Evolutionary conservation across 225 moss, liverwort and hornwort genomes (phyloP).

Genomic region (Rhytidiadelphus loreus): DNA sequence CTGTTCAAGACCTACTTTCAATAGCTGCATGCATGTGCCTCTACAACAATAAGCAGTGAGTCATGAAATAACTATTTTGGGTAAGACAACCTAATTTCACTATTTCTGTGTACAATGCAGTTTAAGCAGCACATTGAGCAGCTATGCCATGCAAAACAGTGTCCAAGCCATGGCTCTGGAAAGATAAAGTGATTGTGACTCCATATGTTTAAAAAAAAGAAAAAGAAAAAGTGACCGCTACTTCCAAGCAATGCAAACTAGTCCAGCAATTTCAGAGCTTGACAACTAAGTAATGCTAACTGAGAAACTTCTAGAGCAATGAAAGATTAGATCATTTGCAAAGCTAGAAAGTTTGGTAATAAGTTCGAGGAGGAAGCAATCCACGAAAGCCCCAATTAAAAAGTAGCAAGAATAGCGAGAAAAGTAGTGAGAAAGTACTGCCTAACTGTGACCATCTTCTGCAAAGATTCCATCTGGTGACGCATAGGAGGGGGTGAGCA

Average conservation of each 20-base stretch:
- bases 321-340: background rate
- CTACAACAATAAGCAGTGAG: no score
- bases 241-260: no score
- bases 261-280: background rate
- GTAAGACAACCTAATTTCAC: no score
- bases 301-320: background rate
- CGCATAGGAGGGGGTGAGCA: background rate
- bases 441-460: background rate
- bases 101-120: no score
- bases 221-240: background rate
- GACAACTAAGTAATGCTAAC: no score
- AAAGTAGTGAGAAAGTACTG: no score
- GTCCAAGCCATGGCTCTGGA: background rate
- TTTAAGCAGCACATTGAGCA: background rate
- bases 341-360: background rate
- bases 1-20: fast-evolving
- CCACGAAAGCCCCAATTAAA: background rate
- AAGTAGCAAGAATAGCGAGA: background rate
- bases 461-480: background rate
- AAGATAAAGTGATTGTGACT: no score
- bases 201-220: no score
- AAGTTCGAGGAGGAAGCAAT: background rate
- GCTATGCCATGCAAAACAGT: background rate
- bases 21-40: no score
- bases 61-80: no score